phyloP scores from a whole-genome alignment of 1,139 yeast genomes.

The Trichomonascaceae sp. region DNA sequence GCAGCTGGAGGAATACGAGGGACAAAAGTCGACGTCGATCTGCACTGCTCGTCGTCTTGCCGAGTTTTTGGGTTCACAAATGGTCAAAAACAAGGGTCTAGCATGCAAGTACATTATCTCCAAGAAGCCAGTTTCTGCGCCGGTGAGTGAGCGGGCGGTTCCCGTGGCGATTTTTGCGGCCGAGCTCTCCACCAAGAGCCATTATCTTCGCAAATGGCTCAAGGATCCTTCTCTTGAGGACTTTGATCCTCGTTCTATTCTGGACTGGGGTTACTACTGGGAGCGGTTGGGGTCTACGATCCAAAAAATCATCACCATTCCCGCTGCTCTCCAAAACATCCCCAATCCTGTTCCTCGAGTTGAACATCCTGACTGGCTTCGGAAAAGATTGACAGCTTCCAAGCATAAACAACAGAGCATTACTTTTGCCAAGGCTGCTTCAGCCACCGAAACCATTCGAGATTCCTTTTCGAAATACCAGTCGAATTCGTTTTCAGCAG shows the following conservation, averaged over 20 bases:
- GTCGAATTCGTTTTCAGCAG: slow-evolving; percentile 12
- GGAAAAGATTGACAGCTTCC: slow-evolving; percentile 42
- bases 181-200: slow-evolving; percentile 44
- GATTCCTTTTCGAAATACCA: slow-evolving; percentile 6
- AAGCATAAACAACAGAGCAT: slow-evolving; percentile 55
- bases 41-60: slow-evolving; percentile 91
- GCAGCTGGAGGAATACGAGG: slow-evolving; percentile 76
- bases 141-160: slow-evolving; percentile 91
- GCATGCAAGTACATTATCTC: slow-evolving; percentile 93
- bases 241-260: slow-evolving; percentile 76
- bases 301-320: slow-evolving; percentile 90
- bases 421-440: slow-evolving; percentile 37
- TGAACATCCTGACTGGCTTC: slow-evolving; percentile 90
- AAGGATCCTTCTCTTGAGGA: slow-evolving; percentile 65
- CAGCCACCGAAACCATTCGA: slow-evolving; percentile 3
- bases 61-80: slow-evolving; percentile 91
- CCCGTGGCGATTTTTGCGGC: slow-evolving; percentile 95
- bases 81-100: slow-evolving; percentile 93
- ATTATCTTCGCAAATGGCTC: slow-evolving; percentile 76
- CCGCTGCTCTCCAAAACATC: slow-evolving; percentile 88
- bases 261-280: slow-evolving; percentile 89
- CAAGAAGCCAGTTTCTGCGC: slow-evolving; percentile 68
- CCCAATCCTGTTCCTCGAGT: slow-evolving; percentile 94
- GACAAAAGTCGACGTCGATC: slow-evolving; percentile 87
- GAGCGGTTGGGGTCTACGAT: slow-evolving; percentile 88